Evolutionary conservation across 2,329 filamentous ascomycete species (phyloP), one percentile per base, ranked within the genome.

Genomic region (Penicillium sp.): DNA sequence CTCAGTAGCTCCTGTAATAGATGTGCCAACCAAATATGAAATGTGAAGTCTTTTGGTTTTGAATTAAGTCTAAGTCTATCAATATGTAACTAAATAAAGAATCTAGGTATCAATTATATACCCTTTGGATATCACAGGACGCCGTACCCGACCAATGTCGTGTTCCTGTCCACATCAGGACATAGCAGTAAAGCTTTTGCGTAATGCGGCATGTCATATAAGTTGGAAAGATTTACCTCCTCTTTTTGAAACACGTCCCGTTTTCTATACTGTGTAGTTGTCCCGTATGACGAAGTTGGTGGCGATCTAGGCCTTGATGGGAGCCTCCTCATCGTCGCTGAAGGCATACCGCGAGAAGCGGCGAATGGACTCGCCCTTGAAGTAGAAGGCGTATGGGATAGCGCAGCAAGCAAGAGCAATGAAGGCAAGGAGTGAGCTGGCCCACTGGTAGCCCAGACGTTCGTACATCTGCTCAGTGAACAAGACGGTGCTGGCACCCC

Each of bases 361-460:
- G 4, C 89, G 77, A 57, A 95, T 95, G 4, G 68, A 67, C 13
- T 83, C 87, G 3, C 89, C 89, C 59, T 81, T 89, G 62, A 76
- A 82, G 76, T 86, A 95, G 72, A 95, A 95, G 22, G 88, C 68
- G 66, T 85, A 95, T 0, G 89, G 89, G 57, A 95, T 95, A 0
- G 77, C 81, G 66, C 89, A 95, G 73, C 89, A 95, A 0, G 81
- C 85, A 5, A 95, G 72, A 13, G 79, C 81, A 58, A 95, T 77
- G 59, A 91, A 91, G 0, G 80, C 88, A 8, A 93, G 72, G 9
- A 93, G 75, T 0, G 79, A 78, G 41, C 81, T 83, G 0, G 88
- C 88, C 88, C 88, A 92, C 65, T 89, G 82, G 68, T 89, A 78
- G 8, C 83, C 83, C 12, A 92, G 75, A 2, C 83, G 78, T 40